phyloP scores from a whole-genome alignment of 73 alveolate genomes.

The Tetrahymena borealis region DNA sequence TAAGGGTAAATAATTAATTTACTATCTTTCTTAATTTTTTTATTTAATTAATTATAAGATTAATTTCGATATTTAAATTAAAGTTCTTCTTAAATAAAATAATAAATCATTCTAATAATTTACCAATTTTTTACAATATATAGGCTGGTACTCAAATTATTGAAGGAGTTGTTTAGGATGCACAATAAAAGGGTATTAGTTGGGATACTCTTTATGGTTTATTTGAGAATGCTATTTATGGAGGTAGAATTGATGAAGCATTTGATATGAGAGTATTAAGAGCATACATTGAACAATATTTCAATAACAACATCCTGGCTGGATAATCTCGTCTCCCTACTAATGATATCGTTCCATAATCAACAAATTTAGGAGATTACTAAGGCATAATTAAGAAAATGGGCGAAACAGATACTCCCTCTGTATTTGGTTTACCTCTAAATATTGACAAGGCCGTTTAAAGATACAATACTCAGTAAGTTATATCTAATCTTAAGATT shows the following conservation, averaged over 20 bases:
- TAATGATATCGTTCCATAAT: conserved; percentile 48
- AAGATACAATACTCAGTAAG: conserved; percentile 88
- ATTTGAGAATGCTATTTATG: conserved; percentile 98
- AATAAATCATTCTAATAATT: neutral
- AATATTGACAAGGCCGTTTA: conserved; percentile 98
- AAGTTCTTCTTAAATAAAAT: neutral
- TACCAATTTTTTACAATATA: neutral
- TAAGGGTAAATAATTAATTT: conserved; percentile 76
- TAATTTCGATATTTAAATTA: neutral
- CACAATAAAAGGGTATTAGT: conserved; percentile 60
- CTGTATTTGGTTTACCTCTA: conserved; percentile 97
- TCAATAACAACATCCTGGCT: conserved; percentile 70
- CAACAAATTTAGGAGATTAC: conserved; percentile 76
- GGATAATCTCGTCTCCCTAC: conserved; percentile 59
- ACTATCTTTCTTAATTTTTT: neutral
- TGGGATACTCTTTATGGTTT: conserved; percentile 98
- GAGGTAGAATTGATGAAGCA: conserved; percentile 99
- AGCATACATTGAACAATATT: conserved; percentile 92
- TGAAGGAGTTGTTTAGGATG: neutral
- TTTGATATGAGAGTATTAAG: conserved; percentile 95
- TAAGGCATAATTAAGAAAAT: conserved; percentile 75
- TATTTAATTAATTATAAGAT: neutral
- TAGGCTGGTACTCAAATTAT: conserved; percentile 5
- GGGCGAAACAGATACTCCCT: conserved; percentile 97
- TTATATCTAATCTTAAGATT: conserved; percentile 77